A percentile compares a stretch with the other conserved stretches of the same genome.
These are phyloP conservation scores for Blastocystis sp. DNA, from an alignment of 352 stramenopile species.

Conservation along the genomic window DNA sequence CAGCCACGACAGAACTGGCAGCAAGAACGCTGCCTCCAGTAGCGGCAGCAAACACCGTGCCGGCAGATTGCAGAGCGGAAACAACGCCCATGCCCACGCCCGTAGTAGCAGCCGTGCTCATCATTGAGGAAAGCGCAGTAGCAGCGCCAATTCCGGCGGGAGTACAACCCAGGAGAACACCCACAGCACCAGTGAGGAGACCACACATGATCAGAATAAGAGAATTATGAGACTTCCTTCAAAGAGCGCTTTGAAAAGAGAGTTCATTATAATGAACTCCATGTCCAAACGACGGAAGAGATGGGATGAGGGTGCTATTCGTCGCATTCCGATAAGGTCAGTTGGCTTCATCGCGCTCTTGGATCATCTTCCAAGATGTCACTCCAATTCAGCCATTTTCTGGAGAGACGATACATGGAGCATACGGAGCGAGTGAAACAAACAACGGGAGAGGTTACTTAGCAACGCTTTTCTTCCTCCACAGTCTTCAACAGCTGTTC, in stretches of 20 bases:
- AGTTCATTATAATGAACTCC: not conserved
- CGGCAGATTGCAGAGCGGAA: not conserved
- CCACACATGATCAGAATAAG: too few relatives aligned
- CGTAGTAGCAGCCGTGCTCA: not conserved
- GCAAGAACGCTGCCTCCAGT: conserved; percentile 5
- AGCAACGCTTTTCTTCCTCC: too few relatives aligned
- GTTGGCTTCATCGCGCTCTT: not conserved
- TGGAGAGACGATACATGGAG: too few relatives aligned
- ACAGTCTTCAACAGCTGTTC: not conserved
- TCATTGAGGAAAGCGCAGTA: not conserved
- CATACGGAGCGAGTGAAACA: too few relatives aligned
- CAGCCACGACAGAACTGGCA: not conserved
- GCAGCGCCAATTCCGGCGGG: not conserved
- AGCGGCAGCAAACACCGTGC: not conserved
- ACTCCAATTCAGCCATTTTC: not conserved
- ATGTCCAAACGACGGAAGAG: not conserved
- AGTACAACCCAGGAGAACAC: not conserved
- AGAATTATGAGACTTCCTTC: too few relatives aligned
- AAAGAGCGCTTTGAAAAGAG: not conserved
- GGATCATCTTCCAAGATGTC: not conserved
- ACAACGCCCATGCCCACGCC: not conserved
- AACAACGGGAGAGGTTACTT: too few relatives aligned
- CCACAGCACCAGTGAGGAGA: not conserved
- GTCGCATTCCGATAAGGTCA: not conserved
- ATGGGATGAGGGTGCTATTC: not conserved